phyloP scores from a whole-genome alignment of 1,284 basidiomycete genomes.

The Ceraceosorus bombacis region DNA sequence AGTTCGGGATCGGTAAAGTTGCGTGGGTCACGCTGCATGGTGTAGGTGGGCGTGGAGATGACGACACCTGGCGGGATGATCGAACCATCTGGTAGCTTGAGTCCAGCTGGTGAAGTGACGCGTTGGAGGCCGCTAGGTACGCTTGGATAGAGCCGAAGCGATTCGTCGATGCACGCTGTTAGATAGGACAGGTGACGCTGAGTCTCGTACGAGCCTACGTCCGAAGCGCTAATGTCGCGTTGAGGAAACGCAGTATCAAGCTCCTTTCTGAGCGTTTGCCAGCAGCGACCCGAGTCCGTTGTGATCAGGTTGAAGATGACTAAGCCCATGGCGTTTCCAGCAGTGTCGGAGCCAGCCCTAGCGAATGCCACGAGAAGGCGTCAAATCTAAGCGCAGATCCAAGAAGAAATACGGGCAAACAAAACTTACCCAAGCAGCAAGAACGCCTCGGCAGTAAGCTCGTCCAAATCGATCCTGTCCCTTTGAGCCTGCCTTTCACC shows the following conservation, averaged over 20 bases:
- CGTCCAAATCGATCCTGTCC: slow-evolving; percentile 5
- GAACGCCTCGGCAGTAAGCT: slow-evolving; percentile 18
- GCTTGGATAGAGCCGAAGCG: slow-evolving; percentile 19
- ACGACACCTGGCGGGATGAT: slow-evolving; percentile 11
- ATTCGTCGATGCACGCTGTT: slow-evolving; percentile 25
- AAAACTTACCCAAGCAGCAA: slow-evolving; percentile 16
- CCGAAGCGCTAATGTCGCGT: no score
- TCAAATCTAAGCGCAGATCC: no score
- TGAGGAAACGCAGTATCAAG: no score
- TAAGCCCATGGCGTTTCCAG: slow-evolving; percentile 15
- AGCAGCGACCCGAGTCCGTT: no score
- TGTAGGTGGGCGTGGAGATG: slow-evolving; percentile 18
- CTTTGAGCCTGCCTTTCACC: slow-evolving; percentile 8
- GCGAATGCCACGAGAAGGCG: no score
- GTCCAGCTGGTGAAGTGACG: slow-evolving; percentile 1
- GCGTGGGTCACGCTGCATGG: slow-evolving; percentile 18
- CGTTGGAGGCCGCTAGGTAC: slow-evolving; percentile 22
- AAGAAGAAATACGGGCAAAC: no score
- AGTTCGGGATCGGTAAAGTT: slow-evolving; percentile 14
- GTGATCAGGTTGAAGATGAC: no score
- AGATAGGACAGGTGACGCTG: slow-evolving; percentile 20
- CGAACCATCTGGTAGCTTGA: slow-evolving; percentile 11
- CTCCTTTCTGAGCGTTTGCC: no score
- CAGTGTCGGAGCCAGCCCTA: slow-evolving; percentile 19
- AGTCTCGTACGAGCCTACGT: neutral